Evolutionary conservation across 2,329 filamentous ascomycete genomes (phyloP).

Genomic region (Blastomyces silverae): DNA sequence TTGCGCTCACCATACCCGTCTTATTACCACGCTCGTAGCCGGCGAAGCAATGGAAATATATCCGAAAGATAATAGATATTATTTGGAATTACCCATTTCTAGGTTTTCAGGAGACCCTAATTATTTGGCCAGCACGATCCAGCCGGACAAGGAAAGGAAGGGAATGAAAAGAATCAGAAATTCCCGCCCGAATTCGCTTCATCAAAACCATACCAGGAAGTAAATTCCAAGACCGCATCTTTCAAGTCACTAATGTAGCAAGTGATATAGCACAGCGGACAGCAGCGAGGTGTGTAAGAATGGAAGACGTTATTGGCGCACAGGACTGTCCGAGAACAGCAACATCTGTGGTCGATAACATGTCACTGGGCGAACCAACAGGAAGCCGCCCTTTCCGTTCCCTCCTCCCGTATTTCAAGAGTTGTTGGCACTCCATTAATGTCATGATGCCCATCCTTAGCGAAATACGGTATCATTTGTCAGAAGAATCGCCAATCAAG

Average conservation of each 20-base stretch:
- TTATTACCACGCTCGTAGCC: not conserved
- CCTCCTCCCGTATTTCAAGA: too few species aligned
- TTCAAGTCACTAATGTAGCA: not conserved
- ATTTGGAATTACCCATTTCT: not conserved
- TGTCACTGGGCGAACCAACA: not conserved
- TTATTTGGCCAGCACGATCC: not conserved
- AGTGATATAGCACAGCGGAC: not conserved
- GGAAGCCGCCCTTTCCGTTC: not conserved
- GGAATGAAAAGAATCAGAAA: not conserved
- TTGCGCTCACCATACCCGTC: not conserved
- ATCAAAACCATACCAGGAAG: not conserved
- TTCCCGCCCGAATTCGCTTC: not conserved
- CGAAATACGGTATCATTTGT: not conserved
- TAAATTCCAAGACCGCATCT: not conserved
- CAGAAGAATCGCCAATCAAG: not conserved
- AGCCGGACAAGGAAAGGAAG: not conserved
- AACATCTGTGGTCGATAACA: too few species aligned
- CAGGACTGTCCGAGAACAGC: too few species aligned
- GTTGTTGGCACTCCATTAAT: not conserved
- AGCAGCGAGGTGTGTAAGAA: not conserved
- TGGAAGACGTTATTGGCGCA: not conserved
- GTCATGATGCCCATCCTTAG: not conserved
- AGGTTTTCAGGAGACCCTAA: not conserved
- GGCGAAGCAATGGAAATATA: not conserved
- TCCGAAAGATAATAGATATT: not conserved